Evolutionary conservation across 2,329 filamentous ascomycete species (phyloP).

Genomic region (Anthostomella pinea): DNA sequence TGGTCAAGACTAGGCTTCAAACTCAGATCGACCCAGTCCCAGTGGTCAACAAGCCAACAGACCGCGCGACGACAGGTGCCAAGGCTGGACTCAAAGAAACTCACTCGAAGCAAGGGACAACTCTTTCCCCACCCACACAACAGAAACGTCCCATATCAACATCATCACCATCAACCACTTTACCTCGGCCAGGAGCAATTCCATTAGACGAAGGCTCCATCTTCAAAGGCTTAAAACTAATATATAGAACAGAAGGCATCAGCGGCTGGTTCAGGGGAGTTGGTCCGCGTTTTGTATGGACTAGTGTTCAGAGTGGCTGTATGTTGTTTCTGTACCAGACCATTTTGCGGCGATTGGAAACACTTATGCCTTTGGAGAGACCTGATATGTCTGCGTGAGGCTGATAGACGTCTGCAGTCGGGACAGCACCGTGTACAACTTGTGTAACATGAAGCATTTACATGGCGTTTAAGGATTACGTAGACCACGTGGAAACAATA

Average conservation of each 20-base stretch:
- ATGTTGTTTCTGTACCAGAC: conserved; percentile 97
- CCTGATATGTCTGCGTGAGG: conserved; percentile 25
- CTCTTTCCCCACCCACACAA: conserved; percentile 35
- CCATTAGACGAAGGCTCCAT: conserved; percentile 88
- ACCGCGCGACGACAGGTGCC: conserved; percentile 21
- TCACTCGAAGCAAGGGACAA: conserved; percentile 23
- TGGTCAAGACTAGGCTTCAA: conserved; percentile 95
- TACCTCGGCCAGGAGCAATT: conserved; percentile 73
- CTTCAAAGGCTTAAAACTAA: conserved; percentile 75
- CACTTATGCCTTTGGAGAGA: conserved; percentile 38
- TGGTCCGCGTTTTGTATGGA: conserved; percentile 91
- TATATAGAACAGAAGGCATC: conserved; percentile 87
- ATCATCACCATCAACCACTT: conserved; percentile 81
- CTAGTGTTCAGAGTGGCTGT: conserved; percentile 91
- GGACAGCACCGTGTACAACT: conserved; percentile 16
- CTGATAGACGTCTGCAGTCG: not conserved
- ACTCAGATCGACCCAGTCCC: conserved; percentile 67
- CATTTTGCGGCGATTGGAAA: conserved; percentile 73
- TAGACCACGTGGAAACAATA: conserved; percentile 23
- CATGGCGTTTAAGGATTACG: conserved; percentile 29
- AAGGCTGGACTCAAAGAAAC: conserved; percentile 24
- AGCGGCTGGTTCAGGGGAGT: conserved; percentile 93
- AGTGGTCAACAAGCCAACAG: conserved; percentile 25
- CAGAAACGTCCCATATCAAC: conserved; percentile 81
- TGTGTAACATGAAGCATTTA: conserved; percentile 27